Evolutionary conservation across 2,329 filamentous ascomycete genomes (phyloP).

Genomic region (Aureobasidium lini): DNA sequence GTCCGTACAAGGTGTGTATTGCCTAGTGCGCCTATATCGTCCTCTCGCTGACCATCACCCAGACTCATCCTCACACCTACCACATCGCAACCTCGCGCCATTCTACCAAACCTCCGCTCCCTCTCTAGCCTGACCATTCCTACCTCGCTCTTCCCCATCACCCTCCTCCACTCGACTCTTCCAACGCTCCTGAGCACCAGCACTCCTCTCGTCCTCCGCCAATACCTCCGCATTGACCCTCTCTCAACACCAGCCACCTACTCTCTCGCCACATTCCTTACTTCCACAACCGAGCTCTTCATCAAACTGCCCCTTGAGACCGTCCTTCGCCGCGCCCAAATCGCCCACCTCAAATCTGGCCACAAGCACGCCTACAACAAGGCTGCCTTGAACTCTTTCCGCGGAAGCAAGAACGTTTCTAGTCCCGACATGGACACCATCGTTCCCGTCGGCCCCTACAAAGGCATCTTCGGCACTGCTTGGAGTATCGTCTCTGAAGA

Average conservation of each 20-base stretch:
- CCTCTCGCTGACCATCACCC: constrained; percentile 15
- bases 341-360: constrained; percentile 53
- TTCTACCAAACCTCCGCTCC: constrained; percentile 67
- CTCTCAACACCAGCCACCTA: constrained; percentile 74
- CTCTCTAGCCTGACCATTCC: constrained; percentile 65
- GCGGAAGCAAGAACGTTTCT: constrained; percentile 19
- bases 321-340: constrained; percentile 79
- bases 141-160: constrained; percentile 65
- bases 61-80: constrained; percentile 72
- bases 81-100: constrained; percentile 65
- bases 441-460: constrained; percentile 71
- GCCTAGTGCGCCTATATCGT: background rate
- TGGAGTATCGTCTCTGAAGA: constrained; percentile 80
- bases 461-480: constrained; percentile 85
- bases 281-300: constrained; percentile 72
- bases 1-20: constrained; percentile 60
- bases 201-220: constrained; percentile 75
- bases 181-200: constrained; percentile 77
- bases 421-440: constrained; percentile 56
- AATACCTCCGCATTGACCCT: constrained; percentile 76
- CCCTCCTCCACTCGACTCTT: constrained; percentile 74
- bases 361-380: constrained; percentile 14
- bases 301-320: constrained; percentile 88
- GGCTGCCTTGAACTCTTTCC: constrained; percentile 20
- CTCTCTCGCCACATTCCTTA: constrained; percentile 72